Evolutionary conservation across 306 rosid species (phyloP), one percentile per base, ranked within the genome.

Genomic region (Prosopis cineraria): DNA sequence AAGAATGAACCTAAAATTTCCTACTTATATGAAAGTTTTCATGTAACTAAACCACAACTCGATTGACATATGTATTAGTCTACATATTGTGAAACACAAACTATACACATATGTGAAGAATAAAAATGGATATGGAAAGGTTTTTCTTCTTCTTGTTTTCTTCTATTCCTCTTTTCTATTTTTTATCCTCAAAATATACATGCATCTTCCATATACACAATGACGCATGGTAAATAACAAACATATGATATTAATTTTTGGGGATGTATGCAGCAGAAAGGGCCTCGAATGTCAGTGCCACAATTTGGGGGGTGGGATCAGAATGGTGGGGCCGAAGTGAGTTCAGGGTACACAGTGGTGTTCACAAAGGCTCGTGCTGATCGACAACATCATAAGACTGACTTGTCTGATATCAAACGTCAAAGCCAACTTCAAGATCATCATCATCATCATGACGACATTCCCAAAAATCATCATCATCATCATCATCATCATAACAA

Each of bases 291-390:
- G 84, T 82, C 98, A 37, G 96, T 94, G 70, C 98, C 98, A 52
- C 87, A 89, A 34, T 94, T 94, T 79, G 98, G 97, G 79, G 98
- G 84, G 53, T 94, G 98, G 98, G 94, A 91, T 36, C 73, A 89
- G 1, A 89, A 84, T 65, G 20, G 74, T 0, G 13, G 14, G 13
- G 55, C 76, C 0, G 90, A 84, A 60, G 85, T 1, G 3, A 25
- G 3, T 1, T 10, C 91, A 0, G 88, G 87, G 74, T 94, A 94
- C 33, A 87, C 98, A 0, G 50, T 90, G 83, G 94, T 94, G 50
- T 94, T 94, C 68, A 50, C 74, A 43, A 84, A 53, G 73, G 97
- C 97, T 74, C 94, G 98, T 3, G 94, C 79, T n/a, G 73, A 89
- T 6, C 77, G 83, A 60, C 89, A 90, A 81, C 89, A 83, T 69